phyloP scores from a whole-genome alignment of 2,329 filamentous ascomycete genomes.

The Diplodia seriata region DNA sequence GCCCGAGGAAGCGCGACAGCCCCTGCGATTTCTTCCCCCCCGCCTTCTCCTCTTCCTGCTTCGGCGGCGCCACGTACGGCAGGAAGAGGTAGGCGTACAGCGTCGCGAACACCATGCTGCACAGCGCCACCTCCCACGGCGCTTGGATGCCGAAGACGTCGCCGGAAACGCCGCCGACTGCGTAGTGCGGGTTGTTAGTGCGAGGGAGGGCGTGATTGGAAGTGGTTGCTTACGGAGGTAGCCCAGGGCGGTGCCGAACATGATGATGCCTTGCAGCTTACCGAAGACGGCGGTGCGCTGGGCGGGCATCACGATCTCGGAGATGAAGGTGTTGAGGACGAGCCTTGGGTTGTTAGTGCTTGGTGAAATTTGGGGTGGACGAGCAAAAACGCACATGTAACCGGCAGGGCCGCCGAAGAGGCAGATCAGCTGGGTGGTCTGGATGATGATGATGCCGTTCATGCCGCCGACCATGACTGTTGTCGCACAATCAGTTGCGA shows the following conservation, averaged over 20 bases:
- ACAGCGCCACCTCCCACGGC: conserved; percentile 70
- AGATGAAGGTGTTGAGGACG: conserved; percentile 71
- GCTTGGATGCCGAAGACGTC: conserved; percentile 68
- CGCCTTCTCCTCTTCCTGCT: conserved; percentile 39
- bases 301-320: conserved; percentile 67
- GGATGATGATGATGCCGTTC: conserved; percentile 71
- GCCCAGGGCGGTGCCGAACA: conserved; percentile 70
- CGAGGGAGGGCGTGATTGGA: not conserved
- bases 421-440: conserved; percentile 71
- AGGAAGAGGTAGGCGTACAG: conserved; percentile 52
- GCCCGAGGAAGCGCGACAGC: conserved; percentile 66
- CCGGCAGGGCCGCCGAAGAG: conserved; percentile 72
- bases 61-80: conserved; percentile 59
- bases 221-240: conserved; percentile 53
- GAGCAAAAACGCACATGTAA: conserved; percentile 44
- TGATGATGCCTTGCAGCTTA: conserved; percentile 69
- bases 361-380: not conserved
- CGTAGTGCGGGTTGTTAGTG: not conserved
- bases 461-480: conserved; percentile 65
- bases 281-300: conserved; percentile 71
- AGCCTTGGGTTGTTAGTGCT: conserved; percentile 57
- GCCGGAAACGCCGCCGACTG: conserved; percentile 67
- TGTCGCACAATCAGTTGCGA: not conserved
- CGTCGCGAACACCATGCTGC: conserved; percentile 58
- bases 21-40: conserved; percentile 44